Evolutionary conservation across 1,139 yeast species (phyloP).

Genomic region (Nakaseomyces glabratus): DNA sequence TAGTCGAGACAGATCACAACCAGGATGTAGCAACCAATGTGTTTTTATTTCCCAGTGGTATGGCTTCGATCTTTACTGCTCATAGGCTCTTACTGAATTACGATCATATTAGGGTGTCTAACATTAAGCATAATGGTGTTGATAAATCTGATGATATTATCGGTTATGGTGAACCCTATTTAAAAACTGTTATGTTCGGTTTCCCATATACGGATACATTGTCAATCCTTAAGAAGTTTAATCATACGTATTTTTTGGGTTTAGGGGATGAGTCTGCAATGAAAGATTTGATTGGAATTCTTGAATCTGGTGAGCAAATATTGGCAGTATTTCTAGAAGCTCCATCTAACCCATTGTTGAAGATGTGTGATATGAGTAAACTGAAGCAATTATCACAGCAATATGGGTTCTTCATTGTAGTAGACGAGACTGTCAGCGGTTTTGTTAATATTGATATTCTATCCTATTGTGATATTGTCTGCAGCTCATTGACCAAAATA

Average conservation of each 20-base stretch:
- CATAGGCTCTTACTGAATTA: slow-evolving; percentile 53
- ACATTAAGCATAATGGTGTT: slow-evolving; percentile 19
- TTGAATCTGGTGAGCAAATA: slow-evolving; percentile 53
- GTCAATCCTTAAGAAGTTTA: slow-evolving; percentile 77
- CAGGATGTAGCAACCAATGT: slow-evolving; percentile 39
- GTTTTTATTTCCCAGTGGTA: slow-evolving; percentile 78
- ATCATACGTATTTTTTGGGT: slow-evolving; percentile 79
- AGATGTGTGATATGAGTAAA: slow-evolving; percentile 65
- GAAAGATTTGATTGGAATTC: slow-evolving; percentile 49
- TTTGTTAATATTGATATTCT: slow-evolving; percentile 75
- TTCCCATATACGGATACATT: slow-evolving; percentile 93
- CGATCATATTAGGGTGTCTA: slow-evolving; percentile 26
- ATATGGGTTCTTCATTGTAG: slow-evolving; percentile 66
- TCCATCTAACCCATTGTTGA: slow-evolving; percentile 85
- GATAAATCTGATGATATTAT: slow-evolving; percentile 12
- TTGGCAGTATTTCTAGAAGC: slow-evolving; percentile 79
- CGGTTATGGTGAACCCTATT: slow-evolving; percentile 31
- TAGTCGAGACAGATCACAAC: slow-evolving; percentile 38
- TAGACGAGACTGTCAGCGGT: slow-evolving; percentile 93
- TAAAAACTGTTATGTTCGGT: slow-evolving; percentile 84
- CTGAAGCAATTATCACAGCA: slow-evolving; percentile 58
- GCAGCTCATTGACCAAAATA: slow-evolving; percentile 80
- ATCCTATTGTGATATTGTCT: slow-evolving; percentile 80
- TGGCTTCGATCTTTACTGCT: slow-evolving; percentile 83
- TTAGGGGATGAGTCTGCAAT: slow-evolving; percentile 71